These are phyloP conservation scores for Orbilia oligospora DNA, from an alignment of 2,329 filamentous ascomycete genomes.

Conservation along the genomic window DNA sequence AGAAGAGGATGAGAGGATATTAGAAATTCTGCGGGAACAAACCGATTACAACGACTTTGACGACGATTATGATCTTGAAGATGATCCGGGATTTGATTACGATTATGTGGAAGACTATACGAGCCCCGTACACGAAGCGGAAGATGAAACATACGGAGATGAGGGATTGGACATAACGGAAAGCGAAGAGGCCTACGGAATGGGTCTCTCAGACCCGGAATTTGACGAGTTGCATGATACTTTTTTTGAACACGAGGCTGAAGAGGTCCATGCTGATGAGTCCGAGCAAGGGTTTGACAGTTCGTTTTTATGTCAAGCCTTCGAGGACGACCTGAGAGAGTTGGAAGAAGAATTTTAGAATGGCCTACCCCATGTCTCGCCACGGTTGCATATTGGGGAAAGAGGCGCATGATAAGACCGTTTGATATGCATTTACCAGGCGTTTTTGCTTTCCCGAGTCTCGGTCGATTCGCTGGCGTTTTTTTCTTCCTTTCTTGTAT, in stretches of 20 bases:
- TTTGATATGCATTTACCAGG: constrained; percentile 21
- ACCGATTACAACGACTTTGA: constrained; percentile 59
- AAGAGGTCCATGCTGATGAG: constrained; percentile 11
- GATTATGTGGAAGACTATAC: constrained; percentile 43
- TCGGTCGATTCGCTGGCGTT: constrained; percentile 17
- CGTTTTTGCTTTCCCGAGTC: constrained; percentile 29
- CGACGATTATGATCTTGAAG: constrained; percentile 55
- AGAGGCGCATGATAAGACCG: constrained; percentile 15
- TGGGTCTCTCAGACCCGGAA: constrained; percentile 52
- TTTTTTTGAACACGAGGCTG: constrained; percentile 22
- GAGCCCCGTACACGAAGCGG: constrained; percentile 33
- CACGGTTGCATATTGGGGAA: background rate
- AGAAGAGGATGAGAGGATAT: constrained; percentile 51
- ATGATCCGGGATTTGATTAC: constrained; percentile 44
- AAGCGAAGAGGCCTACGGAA: constrained; percentile 48
- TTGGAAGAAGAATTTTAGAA: constrained; percentile 45
- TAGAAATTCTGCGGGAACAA: constrained; percentile 38
- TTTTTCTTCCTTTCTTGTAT: background rate
- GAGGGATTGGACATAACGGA: constrained; percentile 26
- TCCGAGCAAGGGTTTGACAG: constrained; percentile 27
- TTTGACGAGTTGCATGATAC: constrained; percentile 54
- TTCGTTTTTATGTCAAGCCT: constrained; percentile 46
- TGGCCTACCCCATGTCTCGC: background rate
- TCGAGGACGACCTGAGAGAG: constrained; percentile 58
- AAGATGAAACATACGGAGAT: constrained; percentile 20